Evolutionary conservation across 768 basidiomycete species (phyloP).

Genomic region (Mycena amicta): DNA sequence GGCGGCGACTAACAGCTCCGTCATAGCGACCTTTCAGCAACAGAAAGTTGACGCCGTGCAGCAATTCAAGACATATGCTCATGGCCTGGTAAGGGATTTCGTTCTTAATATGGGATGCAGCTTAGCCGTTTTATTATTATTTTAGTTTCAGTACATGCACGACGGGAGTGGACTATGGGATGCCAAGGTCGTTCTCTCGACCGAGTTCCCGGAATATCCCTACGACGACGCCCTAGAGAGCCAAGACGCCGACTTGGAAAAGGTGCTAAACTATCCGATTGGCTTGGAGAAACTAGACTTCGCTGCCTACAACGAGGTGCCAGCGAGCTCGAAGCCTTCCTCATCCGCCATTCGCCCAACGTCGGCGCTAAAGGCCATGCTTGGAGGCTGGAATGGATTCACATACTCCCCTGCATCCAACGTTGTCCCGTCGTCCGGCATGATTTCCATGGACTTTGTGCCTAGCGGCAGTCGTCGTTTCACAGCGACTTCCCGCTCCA

Average conservation of each 20-base stretch:
- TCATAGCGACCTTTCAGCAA: constrained; percentile 32
- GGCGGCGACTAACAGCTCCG: no score
- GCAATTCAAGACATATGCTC: constrained; percentile 29
- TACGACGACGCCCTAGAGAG: constrained; percentile 25
- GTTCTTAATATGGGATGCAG: no score
- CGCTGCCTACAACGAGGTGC: constrained; percentile 21
- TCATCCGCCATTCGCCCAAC: background rate
- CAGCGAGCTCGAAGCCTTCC: background rate
- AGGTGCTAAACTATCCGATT: constrained; percentile 27
- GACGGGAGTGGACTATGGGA: constrained; percentile 19
- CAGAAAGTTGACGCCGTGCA: constrained; percentile 26
- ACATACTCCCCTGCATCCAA: constrained; percentile 10
- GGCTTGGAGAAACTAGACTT: constrained; percentile 21
- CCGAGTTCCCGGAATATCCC: constrained; percentile 23
- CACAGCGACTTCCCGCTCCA: constrained; percentile 8
- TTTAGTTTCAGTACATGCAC: constrained; percentile 20
- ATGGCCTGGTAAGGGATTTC: constrained; percentile 33
- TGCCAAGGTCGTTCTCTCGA: constrained; percentile 11
- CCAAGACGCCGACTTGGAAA: constrained; percentile 17
- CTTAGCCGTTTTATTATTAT: background rate
- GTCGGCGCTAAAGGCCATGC: constrained; percentile 8
- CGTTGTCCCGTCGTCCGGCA: constrained; percentile 10
- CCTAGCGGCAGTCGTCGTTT: constrained; percentile 19
- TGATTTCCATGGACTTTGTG: constrained; percentile 10
- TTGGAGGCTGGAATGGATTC: constrained; percentile 30